Evolutionary conservation across 2,329 filamentous ascomycete genomes (phyloP).

Genomic region (Stachybotrys chlorohalonatus): DNA sequence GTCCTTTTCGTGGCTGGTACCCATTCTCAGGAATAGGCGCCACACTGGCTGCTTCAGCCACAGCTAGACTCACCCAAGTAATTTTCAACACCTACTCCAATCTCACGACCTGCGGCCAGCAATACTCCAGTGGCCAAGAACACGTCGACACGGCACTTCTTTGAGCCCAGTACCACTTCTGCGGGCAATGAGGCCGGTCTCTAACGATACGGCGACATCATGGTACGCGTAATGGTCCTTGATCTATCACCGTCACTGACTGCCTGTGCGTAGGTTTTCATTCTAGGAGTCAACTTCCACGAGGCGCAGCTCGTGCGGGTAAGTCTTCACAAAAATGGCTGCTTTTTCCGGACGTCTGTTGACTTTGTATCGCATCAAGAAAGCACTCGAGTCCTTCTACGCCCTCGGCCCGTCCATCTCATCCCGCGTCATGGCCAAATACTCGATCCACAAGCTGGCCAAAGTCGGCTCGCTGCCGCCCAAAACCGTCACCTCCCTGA

Average conservation of each 20-base stretch:
- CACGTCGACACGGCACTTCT: not conserved
- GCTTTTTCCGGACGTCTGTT: not conserved
- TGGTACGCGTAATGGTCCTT: not conserved
- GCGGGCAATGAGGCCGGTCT: not conserved
- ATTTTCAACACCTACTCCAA: not conserved
- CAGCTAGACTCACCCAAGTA: not conserved
- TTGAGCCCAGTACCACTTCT: not conserved
- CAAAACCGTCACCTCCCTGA: constrained; percentile 72
- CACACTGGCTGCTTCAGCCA: not conserved
- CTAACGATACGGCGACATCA: not conserved
- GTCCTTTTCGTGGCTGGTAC: no score
- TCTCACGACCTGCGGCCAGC: not conserved
- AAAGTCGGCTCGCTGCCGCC: constrained; percentile 66
- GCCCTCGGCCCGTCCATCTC: constrained; percentile 66
- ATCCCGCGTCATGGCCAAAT: constrained; percentile 72
- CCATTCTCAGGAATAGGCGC: no score
- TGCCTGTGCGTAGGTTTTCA: constrained; percentile 54
- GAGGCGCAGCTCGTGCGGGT: constrained; percentile 79
- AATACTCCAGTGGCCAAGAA: not conserved
- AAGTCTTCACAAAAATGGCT: constrained; percentile 19
- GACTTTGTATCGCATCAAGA: constrained; percentile 28
- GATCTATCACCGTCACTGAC: not conserved
- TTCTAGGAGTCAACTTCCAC: constrained; percentile 78
- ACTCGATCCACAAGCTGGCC: constrained; percentile 77
- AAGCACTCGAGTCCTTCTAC: constrained; percentile 77